Evolutionary conservation across 2,329 filamentous ascomycete genomes (phyloP), one percentile per base, ranked within the genome.

Genomic region (Penicillium sp.): DNA sequence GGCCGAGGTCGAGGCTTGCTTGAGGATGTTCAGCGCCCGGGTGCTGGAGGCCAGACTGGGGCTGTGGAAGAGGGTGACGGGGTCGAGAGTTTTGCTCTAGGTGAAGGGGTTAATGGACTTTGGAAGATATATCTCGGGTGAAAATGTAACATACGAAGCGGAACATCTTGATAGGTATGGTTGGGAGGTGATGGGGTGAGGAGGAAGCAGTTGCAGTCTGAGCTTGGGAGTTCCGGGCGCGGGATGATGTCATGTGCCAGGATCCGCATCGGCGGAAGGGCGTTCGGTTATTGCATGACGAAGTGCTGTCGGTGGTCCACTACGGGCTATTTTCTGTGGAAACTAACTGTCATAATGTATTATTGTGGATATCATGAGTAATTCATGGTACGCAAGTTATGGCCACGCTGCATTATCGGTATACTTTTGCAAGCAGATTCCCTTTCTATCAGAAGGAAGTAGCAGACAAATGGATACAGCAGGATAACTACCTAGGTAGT

Each of bases 1-100:
- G 9, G 85, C 80, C 32, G 78, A 79, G 32, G 83, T 81, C 16
- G 85, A 84, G 20, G 80, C 76, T 67, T 90, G 81, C 70, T 92
- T 93, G 44, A 96, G 77, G 36, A 94, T 69, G 28, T 77, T 82
- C 45, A 82, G 77, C 20, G 84, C 83, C 43, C 83, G 79, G 34
- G 78, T 72, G 3, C 89, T 95, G 48, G 82, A 74, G 14, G 83
- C 77, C 37, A 77, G 76, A 54, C 74, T 76, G 41, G 90, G 78
- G 66, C 85, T 85, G 76, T 95, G 89, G 75, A 96, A 98, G 72
- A 98, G 82, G 45, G 90, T 96, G 62, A 96, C 79, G 51, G 94
- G 85, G 72, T 96, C 89, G 65, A 85, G 76, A 51, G 83, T 76
- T 74, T 87, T 89, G 68, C 74, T 77, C 84, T 88, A n/a, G n/a